Conservation (phyloP, 768 basidiomycete species). For the Panus rudis region DNA sequence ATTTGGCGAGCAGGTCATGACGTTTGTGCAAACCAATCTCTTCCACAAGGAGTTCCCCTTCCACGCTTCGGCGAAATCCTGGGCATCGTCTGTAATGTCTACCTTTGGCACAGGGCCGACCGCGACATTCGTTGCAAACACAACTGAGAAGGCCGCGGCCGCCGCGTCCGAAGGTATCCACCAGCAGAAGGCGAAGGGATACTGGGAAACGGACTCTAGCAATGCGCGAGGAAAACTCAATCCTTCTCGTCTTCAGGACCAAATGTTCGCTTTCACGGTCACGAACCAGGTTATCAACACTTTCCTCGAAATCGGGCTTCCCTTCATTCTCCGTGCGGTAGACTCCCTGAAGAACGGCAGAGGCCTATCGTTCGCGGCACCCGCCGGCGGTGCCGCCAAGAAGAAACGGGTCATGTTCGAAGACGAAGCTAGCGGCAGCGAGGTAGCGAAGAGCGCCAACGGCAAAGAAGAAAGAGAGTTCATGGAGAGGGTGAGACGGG, state of each 20-base stretch:
- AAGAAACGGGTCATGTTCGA: conserved; percentile 74
- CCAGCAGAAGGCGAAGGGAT: conserved; percentile 16
- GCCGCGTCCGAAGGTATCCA: conserved; percentile 16
- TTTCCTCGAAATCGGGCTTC: conserved; percentile 74
- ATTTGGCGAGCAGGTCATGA: conserved; percentile 83
- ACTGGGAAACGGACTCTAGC: conserved; percentile 49
- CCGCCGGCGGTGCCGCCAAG: conserved; percentile 20
- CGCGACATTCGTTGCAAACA: conserved; percentile 9
- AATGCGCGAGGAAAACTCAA: conserved; percentile 54
- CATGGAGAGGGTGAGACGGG: conserved; percentile 67
- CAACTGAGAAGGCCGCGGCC: conserved; percentile 22
- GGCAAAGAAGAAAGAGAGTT: conserved; percentile 68
- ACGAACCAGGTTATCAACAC: conserved; percentile 82
- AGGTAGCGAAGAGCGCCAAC: conserved; percentile 19
- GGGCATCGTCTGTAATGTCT: conserved; percentile 13
- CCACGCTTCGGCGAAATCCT: conserved; percentile 6
- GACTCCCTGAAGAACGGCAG: conserved; percentile 42
- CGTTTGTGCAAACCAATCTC: conserved; percentile 29
- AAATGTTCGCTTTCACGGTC: conserved; percentile 91
- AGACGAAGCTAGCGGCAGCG: conserved; percentile 48
- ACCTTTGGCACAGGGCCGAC: conserved; percentile 17
- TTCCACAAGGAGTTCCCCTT: conserved; percentile 15
- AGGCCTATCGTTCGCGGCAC: conserved; percentile 16
- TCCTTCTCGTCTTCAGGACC: conserved; percentile 68
- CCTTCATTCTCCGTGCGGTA: conserved; percentile 63